A percentile compares a stretch with the other conserved stretches of the same genome.
These are phyloP conservation scores for Sindora glabra DNA, from an alignment of 306 rosid species.

Conservation along the genomic window DNA sequence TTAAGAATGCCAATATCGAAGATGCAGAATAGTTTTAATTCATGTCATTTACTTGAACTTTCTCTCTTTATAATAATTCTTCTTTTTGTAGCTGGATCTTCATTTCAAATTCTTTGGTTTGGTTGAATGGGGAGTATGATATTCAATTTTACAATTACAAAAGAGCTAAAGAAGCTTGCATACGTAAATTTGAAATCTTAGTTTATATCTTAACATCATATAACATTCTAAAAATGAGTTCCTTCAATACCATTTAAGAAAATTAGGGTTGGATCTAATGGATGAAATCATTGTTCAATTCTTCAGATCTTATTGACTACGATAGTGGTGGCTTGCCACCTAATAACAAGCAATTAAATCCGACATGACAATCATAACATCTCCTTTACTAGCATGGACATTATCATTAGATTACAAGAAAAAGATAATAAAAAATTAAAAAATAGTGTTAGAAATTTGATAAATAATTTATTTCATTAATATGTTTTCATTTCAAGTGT, in stretches of 20 bases:
- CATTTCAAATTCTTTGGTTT: constrained; percentile 38
- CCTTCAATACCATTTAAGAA: constrained; percentile 37
- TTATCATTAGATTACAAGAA: constrained; percentile 23
- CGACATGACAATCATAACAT: constrained; percentile 10
- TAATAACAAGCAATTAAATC: constrained; percentile 1
- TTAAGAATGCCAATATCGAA: constrained; percentile 6
- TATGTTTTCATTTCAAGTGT: too few relatives aligned
- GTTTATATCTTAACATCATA: constrained; percentile 52
- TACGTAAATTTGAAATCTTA: constrained; percentile 61
- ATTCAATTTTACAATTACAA: constrained; percentile 54
- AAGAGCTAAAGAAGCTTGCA: constrained; percentile 66
- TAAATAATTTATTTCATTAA: too few relatives aligned
- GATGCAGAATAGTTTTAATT: constrained; percentile 86
- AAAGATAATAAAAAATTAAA: too few relatives aligned
- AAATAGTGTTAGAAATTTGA: too few relatives aligned
- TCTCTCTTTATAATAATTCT: constrained; percentile 19
- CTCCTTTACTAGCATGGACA: constrained; percentile 54
- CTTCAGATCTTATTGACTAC: constrained; percentile 18
- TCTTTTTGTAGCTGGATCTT: constrained; percentile 46
- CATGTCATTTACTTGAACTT: constrained; percentile 60
- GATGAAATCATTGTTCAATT: constrained; percentile 39
- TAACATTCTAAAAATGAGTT: constrained; percentile 72
- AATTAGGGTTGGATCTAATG: constrained; percentile 56
- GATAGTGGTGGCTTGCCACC: too few relatives aligned
- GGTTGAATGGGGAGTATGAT: constrained; percentile 51